Evolutionary conservation across 2,329 filamentous ascomycete genomes (phyloP).

Genomic region (Phaeomoniella chlamydospora): DNA sequence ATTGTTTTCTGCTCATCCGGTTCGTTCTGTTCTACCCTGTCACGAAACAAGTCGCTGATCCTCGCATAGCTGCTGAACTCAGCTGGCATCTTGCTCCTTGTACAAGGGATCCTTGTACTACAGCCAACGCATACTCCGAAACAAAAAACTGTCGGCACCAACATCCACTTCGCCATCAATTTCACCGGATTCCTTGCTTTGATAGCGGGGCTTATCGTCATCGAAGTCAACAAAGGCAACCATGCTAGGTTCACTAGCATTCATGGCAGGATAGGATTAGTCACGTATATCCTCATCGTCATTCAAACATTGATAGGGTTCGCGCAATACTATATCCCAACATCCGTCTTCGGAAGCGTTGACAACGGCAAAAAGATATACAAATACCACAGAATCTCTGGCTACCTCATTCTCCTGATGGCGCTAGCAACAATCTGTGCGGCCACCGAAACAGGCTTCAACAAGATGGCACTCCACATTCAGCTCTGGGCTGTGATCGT

Average conservation of each 20-base stretch:
- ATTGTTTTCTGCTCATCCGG: slow-evolving; percentile 79
- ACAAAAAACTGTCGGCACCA: slow-evolving; percentile 54
- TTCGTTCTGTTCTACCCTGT: slow-evolving; percentile 37
- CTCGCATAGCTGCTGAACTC: slow-evolving; percentile 34
- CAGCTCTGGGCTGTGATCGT: slow-evolving; percentile 62
- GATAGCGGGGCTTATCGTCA: slow-evolving; percentile 25
- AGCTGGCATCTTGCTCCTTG: slow-evolving; percentile 57
- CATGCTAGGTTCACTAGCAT: slow-evolving; percentile 58
- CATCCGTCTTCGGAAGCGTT: slow-evolving; percentile 56
- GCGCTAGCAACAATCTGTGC: slow-evolving; percentile 60
- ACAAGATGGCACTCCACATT: slow-evolving; percentile 51
- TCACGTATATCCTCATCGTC: slow-evolving; percentile 54
- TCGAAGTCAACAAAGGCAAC: slow-evolving; percentile 61
- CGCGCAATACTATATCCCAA: slow-evolving; percentile 64
- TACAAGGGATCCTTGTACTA: slow-evolving; percentile 68
- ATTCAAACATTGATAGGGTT: slow-evolving; percentile 68
- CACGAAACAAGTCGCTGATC: slow-evolving; percentile 2
- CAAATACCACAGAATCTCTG: slow-evolving; percentile 72
- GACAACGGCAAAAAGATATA: slow-evolving; percentile 70
- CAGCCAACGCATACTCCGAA: slow-evolving; percentile 69
- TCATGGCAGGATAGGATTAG: slow-evolving; percentile 72
- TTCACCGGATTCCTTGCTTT: slow-evolving; percentile 22
- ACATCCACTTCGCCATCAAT: slow-evolving; percentile 58
- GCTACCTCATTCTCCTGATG: slow-evolving; percentile 59
- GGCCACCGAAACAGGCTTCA: slow-evolving; percentile 65